Conservation (phyloP, 2,329 filamentous ascomycete species). For the Arachnomyces sp. region DNA sequence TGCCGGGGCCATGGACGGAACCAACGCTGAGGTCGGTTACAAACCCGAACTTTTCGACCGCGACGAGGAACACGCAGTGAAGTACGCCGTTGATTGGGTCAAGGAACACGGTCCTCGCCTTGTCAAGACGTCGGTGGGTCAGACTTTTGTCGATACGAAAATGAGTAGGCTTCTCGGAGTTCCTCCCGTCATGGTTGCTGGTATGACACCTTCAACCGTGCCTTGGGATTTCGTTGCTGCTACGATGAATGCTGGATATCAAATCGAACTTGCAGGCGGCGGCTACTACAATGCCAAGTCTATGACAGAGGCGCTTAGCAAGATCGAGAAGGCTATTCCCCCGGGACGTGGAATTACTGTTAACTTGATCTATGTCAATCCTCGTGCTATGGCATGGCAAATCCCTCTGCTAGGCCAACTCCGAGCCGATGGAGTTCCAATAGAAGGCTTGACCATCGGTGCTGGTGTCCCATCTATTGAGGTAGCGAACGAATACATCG, state of each 20-base stretch:
- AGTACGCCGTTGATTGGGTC: conserved; percentile 95
- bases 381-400: conserved; percentile 85
- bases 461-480: conserved; percentile 91
- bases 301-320: conserved; percentile 74
- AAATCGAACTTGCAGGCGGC: conserved; percentile 82
- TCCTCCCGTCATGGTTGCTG: conserved; percentile 81
- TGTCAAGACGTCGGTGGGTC: conserved; percentile 78
- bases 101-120: conserved; percentile 92
- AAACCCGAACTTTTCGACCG: conserved; percentile 97
- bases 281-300: conserved; percentile 77
- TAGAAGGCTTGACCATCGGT: conserved; percentile 86
- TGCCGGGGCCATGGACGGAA: conserved; percentile 85
- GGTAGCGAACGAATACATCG: conserved; percentile 86
- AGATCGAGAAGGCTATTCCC: conserved; percentile 78
- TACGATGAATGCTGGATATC: conserved; percentile 92
- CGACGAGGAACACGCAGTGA: conserved; percentile 88
- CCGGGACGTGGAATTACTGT: conserved; percentile 80
- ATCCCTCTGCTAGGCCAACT: conserved; percentile 76
- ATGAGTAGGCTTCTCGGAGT: conserved; percentile 82
- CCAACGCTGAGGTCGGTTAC: conserved; percentile 86
- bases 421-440: conserved; percentile 76
- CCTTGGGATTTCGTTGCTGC: conserved; percentile 87
- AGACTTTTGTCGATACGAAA: conserved; percentile 93
- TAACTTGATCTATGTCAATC: conserved; percentile 88
- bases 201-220: conserved; percentile 88